phyloP scores from a whole-genome alignment of 371 early-diverging fungal genomes.

The Circinella minor region DNA sequence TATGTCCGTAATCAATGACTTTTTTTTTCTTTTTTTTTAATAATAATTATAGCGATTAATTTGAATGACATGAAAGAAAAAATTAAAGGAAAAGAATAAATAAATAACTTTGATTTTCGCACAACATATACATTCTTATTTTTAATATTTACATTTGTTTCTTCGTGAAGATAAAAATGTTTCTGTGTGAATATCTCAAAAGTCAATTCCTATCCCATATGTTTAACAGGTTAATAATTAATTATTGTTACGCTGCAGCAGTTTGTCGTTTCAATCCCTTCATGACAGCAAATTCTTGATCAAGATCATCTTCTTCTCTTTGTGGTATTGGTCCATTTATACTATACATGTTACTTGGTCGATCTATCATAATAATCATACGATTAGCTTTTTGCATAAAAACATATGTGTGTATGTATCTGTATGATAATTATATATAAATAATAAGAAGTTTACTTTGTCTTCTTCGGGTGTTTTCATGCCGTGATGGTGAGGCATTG shows the following conservation, averaged over 20 bases:
- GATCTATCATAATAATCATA: conserved; percentile 11
- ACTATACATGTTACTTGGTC: conserved; percentile 21
- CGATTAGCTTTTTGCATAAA: background rate
- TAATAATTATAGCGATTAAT: no score
- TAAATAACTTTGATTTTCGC: background rate
- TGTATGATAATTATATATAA: background rate
- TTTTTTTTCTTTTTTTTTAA: no score
- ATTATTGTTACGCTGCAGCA: background rate
- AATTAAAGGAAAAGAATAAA: background rate
- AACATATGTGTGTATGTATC: background rate
- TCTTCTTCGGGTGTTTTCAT: conserved; percentile 25
- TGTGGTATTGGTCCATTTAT: conserved; percentile 21
- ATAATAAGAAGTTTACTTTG: conserved; percentile 19
- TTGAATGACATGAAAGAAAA: no score
- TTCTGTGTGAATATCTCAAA: no score
- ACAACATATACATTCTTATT: background rate
- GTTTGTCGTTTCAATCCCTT: conserved; percentile 13
- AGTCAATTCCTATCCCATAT: no score
- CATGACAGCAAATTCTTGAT: conserved; percentile 25
- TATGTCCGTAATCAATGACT: no score
- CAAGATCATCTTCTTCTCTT: conserved; percentile 33
- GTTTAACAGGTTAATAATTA: no score
- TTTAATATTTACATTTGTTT: no score
- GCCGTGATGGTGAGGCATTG: conserved; percentile 25
- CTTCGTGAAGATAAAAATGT: no score